Base-by-base conservation (phyloP, 2,329 filamentous ascomycete species). In the Penicillium thymicola region DNA sequence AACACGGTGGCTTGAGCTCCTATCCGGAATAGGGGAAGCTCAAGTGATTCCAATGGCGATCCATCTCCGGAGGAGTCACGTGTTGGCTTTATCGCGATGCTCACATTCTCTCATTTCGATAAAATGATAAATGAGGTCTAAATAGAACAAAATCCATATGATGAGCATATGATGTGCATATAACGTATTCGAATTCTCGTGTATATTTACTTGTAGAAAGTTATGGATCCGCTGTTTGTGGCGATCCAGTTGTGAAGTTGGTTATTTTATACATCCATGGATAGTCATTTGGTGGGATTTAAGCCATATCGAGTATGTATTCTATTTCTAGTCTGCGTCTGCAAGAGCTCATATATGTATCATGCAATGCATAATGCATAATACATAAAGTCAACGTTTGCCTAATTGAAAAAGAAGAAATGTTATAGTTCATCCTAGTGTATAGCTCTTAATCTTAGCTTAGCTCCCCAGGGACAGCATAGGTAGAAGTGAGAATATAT, bases 1-100 rank as follows among this genome's bases (percentile, higher is more conserved):
- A 64, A 60, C 63, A 67, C 59, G 63, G 65, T 67, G 65, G 63
- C 63, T 59, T 58, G 54, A 65, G 54, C 41, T 51, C 48, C 51
- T 25, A 18, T 47, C 37, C 40, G 54, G 50, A 64, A 63, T 59
- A 62, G 64, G 62, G 60, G 60, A 59, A 62, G 59, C 56, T 57
- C 55, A n/a, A 47, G 51, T 58, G 52, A 55, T 58, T 53, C 52
- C 44, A 4, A 27, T 51, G 54, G 23, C 52, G 61, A 63, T 63
- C 60, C 48, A 21, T 23, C 18, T 9, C 9, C 8, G 30, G 23
- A 54, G 14, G 28, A 42, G 54, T 64, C 62, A 64, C 62, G 60
- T 64, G 61, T 16, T 1, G 2, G 23, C 7, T 28, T 25, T 18
- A 37, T 27, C 23, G n/a, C 21, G 45, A 32, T 9, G 36, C 5